Evolutionary conservation across 805 yeast species (phyloP), one percentile per base, ranked within the genome.

Genomic region (Kregervanrija pseudodelftensis): DNA sequence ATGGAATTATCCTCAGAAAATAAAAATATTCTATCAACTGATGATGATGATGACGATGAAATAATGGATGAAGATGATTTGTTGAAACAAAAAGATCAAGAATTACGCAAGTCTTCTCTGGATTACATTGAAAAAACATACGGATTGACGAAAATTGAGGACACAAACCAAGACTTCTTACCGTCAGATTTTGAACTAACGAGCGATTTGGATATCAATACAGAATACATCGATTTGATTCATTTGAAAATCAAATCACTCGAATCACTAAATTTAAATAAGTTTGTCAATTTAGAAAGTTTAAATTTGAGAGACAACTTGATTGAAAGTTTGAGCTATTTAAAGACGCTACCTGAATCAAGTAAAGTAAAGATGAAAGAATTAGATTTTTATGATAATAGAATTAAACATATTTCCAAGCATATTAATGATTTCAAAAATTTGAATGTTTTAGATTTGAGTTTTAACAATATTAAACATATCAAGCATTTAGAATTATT

Each of bases 351-450:
- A 9, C 48, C 42, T 3, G 77, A 78, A 13, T 13, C 40, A 8
- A 34, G 45, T 30, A 69, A 65, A 35, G 77, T 72, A 2, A 69
- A 71, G 0, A 55, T 93, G 53, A 85, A 77, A 51, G 93, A 88
- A 48, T 66, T 93, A 47, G 99, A 93, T 63, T 70, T 90, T 31
- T 93, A 93, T 60, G 99, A 93, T 64, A 93, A 93, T 64, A 70
- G 95, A 54, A 84, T 93, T 55, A 80, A 82, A 51, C 96, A 89
- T 59, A 87, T 93, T 42, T 80, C 90, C 4, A 79, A 80, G 39
- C 82, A 79, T 55, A 59, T 88, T 14, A 78, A 74, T 49, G 77
- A 78, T 40, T 74, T 88, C 52, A 64, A 59, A 3, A 74, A 77
- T 34, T 64, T 89, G 49, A 73, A 63, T 45, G 73, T 59, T 43